Evolutionary conservation across 495 filamentous ascomycete species (phyloP), one percentile per base, ranked within the genome.

Genomic region (Umbilicaria muhlenbergii): DNA sequence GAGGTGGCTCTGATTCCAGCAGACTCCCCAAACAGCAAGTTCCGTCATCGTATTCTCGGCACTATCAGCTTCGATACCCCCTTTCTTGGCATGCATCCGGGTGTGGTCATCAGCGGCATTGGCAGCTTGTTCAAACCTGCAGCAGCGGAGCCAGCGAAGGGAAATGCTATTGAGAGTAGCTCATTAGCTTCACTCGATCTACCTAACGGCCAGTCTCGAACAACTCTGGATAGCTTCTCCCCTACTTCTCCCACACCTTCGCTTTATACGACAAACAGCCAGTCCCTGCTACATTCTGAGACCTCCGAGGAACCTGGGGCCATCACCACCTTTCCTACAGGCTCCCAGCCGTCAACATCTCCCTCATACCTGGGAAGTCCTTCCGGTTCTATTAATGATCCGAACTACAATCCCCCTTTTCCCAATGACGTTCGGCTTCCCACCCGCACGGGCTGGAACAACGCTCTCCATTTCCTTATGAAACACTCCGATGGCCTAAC

Each of bases 21-120:
- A 56, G 11, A 46, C 34, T 41, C 56, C 16, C 48, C 34, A 41
- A 41, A 46, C 38, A 44, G 42, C 32, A 52, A 49, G 18, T 39
- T 49, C 39, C 70, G 73, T n/a, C 86, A 94, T 63, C 72, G 76
- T 3, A 84, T 94, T 15, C 55, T 95, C 12, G 89, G 89, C 0
- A 77, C 75, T 2, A 65, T 95, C n/a, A 81, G 79, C 40, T 80
- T 93, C 43, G 89, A 96, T 59, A 80, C 80, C 0, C 89, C 89
- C 0, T 80, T 91, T 37, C 66, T 94, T 2, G 89, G 89, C 0
- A 79, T 96, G 48, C 86, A 96, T 60, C 86, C 87, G 0, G 83
- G 88, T 1, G 75, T 96, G 16, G 73, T 96, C 12, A 69, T 77
- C 3, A 80, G 81, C 15, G 87, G 88, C 2, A 71, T 94, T 16